Evolutionary conservation across 768 basidiomycete species (phyloP).

Genomic region (Rhizopogon sp.): DNA sequence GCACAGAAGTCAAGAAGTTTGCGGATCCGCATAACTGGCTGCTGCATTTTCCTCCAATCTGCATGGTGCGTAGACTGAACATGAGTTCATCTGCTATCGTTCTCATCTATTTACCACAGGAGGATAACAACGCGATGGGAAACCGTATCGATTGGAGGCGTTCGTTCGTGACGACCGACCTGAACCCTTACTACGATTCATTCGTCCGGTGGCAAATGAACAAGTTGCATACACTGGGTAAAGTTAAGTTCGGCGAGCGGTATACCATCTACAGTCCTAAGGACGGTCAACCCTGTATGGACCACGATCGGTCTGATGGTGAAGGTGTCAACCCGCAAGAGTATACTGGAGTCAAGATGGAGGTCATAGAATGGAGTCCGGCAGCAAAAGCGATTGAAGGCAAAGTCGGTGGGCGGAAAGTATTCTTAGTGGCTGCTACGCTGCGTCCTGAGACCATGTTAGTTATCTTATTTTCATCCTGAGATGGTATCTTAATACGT

Average conservation of each 20-base stretch:
- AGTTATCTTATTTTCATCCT: conserved; percentile 18
- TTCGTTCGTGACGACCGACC: conserved; percentile 88
- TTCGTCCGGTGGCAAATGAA: conserved; percentile 99
- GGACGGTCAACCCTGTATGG: conserved; percentile 99
- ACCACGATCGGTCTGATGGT: conserved; percentile 94
- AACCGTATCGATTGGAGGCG: conserved; percentile 97
- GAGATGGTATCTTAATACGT: background rate
- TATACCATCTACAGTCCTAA: conserved; percentile 99
- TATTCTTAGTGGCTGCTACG: conserved; percentile 94
- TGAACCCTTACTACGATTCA: conserved; percentile 95
- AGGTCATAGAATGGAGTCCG: conserved; percentile 80
- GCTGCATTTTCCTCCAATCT: conserved; percentile 93
- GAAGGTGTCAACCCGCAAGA: conserved; percentile 95
- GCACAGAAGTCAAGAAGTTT: conserved; percentile 90
- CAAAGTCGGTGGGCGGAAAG: conserved; percentile 73
- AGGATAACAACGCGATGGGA: conserved; percentile 84
- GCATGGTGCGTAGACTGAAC: conserved; percentile 48
- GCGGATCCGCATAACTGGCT: conserved; percentile 95
- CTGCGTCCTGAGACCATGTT: conserved; percentile 96
- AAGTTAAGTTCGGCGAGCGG: conserved; percentile 97
- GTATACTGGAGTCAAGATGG: conserved; percentile 93
- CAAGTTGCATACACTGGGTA: conserved; percentile 78
- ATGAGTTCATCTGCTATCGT: background rate
- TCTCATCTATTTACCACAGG: conserved; percentile 21
- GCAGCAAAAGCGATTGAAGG: conserved; percentile 60